Conservation (phyloP, 2,329 filamentous ascomycete genomes). For the Fusarium foetens region DNA sequence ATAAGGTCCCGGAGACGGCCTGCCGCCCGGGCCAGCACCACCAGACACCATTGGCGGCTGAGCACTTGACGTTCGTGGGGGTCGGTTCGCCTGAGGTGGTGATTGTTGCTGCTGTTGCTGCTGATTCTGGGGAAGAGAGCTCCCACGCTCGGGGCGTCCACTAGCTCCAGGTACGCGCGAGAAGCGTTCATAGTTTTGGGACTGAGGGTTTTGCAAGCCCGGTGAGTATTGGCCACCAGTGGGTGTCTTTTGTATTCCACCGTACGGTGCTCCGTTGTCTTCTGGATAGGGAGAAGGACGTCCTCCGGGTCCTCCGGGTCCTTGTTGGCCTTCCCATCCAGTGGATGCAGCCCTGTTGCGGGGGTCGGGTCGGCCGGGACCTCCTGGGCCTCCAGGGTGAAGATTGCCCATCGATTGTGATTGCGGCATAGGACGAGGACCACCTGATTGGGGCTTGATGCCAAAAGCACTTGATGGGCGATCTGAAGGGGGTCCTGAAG, state of each 20-base stretch:
- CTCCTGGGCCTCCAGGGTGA: conserved; percentile 51
- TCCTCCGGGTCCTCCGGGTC: conserved; percentile 32
- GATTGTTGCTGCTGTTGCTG: conserved; percentile 26
- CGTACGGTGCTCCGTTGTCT: conserved; percentile 43
- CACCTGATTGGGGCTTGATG: conserved; percentile 58
- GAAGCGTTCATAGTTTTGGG: conserved; percentile 46
- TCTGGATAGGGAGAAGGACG: conserved; percentile 43
- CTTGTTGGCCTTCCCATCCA: conserved; percentile 54
- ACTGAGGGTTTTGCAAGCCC: conserved; percentile 30
- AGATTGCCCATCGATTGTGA: conserved; percentile 61
- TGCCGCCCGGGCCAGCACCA: conserved; percentile 34
- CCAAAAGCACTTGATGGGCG: conserved; percentile 64
- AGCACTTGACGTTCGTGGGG: conserved; percentile 40
- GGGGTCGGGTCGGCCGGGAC: conserved; percentile 51
- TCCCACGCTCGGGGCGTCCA: conserved; percentile 48
- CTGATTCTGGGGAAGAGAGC: conserved; percentile 45
- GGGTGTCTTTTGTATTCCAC: conserved; percentile 45
- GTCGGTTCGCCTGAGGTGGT: conserved; percentile 21
- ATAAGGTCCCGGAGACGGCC: conserved; percentile 39
- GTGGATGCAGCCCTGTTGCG: conserved; percentile 57
- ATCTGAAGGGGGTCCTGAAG: conserved; percentile 59
- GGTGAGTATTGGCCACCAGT: conserved; percentile 39
- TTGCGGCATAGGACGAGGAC: conserved; percentile 51
- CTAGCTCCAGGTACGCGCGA: conserved; percentile 47
- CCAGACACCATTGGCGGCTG: conserved; percentile 34